Base-by-base conservation (phyloP, 140 eudicot species). In the Stevia rebaudiana region DNA sequence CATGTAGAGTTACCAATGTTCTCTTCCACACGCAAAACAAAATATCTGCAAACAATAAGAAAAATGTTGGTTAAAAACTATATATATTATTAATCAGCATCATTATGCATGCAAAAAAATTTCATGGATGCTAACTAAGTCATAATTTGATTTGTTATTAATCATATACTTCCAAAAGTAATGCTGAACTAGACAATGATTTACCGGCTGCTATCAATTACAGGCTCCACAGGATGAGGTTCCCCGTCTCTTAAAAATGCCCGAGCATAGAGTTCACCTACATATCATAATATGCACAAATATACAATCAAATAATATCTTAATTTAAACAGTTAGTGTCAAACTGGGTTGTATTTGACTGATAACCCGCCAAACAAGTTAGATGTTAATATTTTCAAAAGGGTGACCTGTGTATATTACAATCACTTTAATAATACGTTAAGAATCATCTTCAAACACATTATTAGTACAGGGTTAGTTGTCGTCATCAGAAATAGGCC, bases 191-290 rank as follows among this genome's bases (percentile, higher is more conserved):
- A 60, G 48, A 50, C 19, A 24, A 54, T 13, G 44, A 54, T 35
- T 56, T 57, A 92, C 98, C 98, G 91, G 98, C 98, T 92, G 77
- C 98, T 92, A 76, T 92, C 98, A 76, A 92, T 92, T 55, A 92
- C 98, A 70, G 96, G 59, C 83, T 92, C 98, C 59, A 92, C 98
- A 15, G 98, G 98, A 74, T 92, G 98, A 15, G 86, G 96, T 70
- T 92, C 98, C 67, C 98, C 98, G 6, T 92, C 95, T 77, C 96
- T 81, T 74, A 92, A 61, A 83, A 92, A 92, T 46, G 98, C 96
- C 41, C 96, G 87, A 12, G 98, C 98, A 83, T 88, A 92, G 25
- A 92, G 65, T 78, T 92, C 98, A 71, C 96, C 98, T 92, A 63
- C 47, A 54, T 42, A 43, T 67, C 33, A 28, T 28, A 42, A 36